phyloP scores from a whole-genome alignment of 2,329 filamentous ascomycete species.

The Pyrenochaeta sp. region DNA sequence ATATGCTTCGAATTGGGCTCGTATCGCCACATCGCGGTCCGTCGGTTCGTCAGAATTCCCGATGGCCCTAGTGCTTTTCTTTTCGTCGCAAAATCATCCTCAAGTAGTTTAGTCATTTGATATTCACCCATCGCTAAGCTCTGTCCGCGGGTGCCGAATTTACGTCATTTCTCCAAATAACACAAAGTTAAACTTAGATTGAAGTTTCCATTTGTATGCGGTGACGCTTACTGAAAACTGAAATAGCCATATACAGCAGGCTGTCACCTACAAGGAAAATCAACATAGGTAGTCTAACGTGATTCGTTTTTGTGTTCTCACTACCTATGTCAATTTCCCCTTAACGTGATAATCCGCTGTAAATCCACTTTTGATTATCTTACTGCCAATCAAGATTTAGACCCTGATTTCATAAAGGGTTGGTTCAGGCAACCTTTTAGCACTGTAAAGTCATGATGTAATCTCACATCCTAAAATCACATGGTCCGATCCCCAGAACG shows the following conservation, averaged over 20 bases:
- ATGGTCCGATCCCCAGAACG: not conserved
- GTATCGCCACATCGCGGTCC: not conserved
- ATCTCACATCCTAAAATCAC: not conserved
- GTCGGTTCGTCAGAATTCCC: not conserved
- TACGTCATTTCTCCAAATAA: not conserved
- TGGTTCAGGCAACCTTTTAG: not conserved
- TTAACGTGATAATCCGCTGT: not conserved
- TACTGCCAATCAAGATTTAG: not conserved
- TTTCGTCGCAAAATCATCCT: not conserved
- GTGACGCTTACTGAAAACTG: not conserved
- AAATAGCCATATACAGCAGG: not conserved
- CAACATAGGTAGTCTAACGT: too few species aligned
- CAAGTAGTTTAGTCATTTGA: not conserved
- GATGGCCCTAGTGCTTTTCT: not conserved
- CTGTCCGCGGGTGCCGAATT: not conserved
- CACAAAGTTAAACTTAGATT: not conserved
- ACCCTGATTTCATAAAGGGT: slow-evolving; percentile 1
- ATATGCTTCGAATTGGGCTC: not conserved
- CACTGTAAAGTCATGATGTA: slow-evolving; percentile 6
- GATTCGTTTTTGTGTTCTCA: too few species aligned
- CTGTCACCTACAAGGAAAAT: too few species aligned
- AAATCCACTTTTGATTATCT: not conserved
- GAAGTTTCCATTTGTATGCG: not conserved
- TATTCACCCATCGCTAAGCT: not conserved
- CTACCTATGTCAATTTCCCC: too few species aligned